phyloP scores from a whole-genome alignment of 2,329 filamentous ascomycete genomes.

The Neonectria hederae region DNA sequence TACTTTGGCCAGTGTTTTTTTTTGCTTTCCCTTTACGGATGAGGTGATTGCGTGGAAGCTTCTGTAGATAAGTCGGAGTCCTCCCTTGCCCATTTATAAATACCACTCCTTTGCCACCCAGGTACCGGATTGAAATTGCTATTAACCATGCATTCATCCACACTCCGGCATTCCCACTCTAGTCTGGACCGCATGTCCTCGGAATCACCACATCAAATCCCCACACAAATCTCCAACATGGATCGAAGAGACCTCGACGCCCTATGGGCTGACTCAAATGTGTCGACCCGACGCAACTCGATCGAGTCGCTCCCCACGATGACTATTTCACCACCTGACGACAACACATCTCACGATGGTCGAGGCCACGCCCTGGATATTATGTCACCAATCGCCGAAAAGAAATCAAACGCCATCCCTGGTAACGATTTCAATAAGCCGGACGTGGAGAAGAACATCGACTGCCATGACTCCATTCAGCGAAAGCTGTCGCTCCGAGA shows the following conservation, averaged over 20 bases:
- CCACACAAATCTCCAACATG: constrained; percentile 22
- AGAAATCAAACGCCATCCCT: constrained; percentile 11
- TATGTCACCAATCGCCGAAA: constrained; percentile 27
- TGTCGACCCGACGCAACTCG: constrained; percentile 40
- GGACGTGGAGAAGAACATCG: constrained; percentile 15
- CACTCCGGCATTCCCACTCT: constrained; percentile 21
- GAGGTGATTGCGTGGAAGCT: constrained; percentile 1
- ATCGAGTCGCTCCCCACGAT: constrained; percentile 21
- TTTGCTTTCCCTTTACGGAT: neutral
- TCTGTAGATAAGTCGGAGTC: constrained; percentile 9
- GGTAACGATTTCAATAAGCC: constrained; percentile 20
- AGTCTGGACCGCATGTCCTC: neutral
- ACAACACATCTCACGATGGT: constrained; percentile 20
- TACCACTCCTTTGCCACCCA: neutral
- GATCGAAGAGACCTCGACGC: constrained; percentile 35
- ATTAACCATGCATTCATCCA: neutral
- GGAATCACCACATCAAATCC: neutral
- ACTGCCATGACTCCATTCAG: constrained; percentile 32
- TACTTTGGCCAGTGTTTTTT: neutral
- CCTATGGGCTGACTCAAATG: constrained; percentile 39
- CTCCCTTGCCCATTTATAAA: constrained; percentile 11
- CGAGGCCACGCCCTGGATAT: neutral
- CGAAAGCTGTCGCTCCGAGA: constrained; percentile 52
- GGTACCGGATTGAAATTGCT: neutral
- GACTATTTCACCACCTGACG: constrained; percentile 19